Percentiles rank a stretch among this genome's conserved stretches.
These are phyloP conservation scores for Castanea sativa DNA, from an alignment of 306 rosid species.

Conservation along the genomic window DNA sequence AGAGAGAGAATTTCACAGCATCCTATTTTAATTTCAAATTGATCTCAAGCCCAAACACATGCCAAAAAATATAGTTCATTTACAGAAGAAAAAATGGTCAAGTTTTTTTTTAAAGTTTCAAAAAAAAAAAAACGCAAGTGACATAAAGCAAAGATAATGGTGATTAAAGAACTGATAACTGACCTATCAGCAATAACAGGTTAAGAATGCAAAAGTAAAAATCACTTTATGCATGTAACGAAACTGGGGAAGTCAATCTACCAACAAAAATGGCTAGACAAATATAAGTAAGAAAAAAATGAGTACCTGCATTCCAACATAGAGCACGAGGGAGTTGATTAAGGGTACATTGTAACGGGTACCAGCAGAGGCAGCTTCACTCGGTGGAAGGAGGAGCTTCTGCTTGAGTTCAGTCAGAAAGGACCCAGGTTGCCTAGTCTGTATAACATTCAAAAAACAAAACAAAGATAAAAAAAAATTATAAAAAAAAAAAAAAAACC, in stretches of 20 bases:
- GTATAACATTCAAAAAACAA: constrained; percentile 16
- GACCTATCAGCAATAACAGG: neutral
- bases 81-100: neutral
- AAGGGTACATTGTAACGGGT: constrained; percentile 88
- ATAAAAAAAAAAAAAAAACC: too few relatives aligned
- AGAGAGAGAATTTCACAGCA: neutral
- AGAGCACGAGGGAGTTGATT: constrained; percentile 90
- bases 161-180: neutral
- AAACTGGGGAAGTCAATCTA: neutral
- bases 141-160: neutral
- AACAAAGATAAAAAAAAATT: too few relatives aligned
- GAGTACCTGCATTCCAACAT: constrained; percentile 97
- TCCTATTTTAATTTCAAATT: neutral
- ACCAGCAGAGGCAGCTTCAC: constrained; percentile 81
- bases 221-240: neutral
- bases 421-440: constrained; percentile 70
- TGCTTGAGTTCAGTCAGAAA: constrained; percentile 86
- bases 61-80: neutral
- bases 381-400: constrained; percentile 71
- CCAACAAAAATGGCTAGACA: neutral
- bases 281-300: neutral
- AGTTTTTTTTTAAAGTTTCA: neutral
- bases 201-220: neutral
- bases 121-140: neutral
- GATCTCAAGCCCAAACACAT: neutral